Percentiles rank a stretch among this genome's conserved stretches.
phyloP scores from a whole-genome alignment of 352 stramenopile species.

The Pythium rhizo-oryzae region DNA sequence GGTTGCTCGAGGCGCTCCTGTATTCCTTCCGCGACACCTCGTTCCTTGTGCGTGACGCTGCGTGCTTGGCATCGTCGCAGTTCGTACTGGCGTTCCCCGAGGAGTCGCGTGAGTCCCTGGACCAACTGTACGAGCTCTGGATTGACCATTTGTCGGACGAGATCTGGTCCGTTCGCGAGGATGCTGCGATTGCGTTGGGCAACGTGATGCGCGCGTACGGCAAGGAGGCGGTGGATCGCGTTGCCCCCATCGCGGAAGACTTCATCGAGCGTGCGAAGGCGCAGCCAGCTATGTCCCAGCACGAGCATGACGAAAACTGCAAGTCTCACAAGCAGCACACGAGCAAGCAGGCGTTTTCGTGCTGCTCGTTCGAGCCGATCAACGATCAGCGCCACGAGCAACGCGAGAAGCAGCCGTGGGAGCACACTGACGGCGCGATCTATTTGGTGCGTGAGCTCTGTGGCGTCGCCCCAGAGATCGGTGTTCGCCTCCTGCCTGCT shows the following conservation, averaged over 20 bases:
- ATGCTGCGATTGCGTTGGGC: conserved; percentile 94
- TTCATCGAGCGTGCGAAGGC: conserved; percentile 88
- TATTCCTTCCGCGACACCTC: conserved; percentile 97
- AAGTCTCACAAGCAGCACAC: conserved; percentile 92
- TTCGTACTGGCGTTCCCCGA: conserved; percentile 84
- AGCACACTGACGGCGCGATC: conserved; percentile 95
- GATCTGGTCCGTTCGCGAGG: conserved; percentile 97
- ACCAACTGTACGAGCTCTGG: conserved; percentile 90
- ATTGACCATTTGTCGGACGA: conserved; percentile 96
- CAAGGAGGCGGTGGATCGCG: conserved; percentile 71
- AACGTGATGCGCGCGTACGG: conserved; percentile 94
- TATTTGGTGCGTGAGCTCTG: conserved; percentile 96
- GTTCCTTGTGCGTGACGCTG: conserved; percentile 96
- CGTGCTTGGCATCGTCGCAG: conserved; percentile 89
- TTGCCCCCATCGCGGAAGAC: conserved; percentile 67
- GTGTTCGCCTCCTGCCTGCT: conserved; percentile 50
- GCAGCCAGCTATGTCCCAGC: conserved; percentile 92
- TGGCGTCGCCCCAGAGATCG: conserved; percentile 51
- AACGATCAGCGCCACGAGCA: conserved; percentile 85
- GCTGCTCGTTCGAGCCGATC: conserved; percentile 95
- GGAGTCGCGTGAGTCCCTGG: conserved; percentile 87
- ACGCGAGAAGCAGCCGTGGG: conserved; percentile 93
- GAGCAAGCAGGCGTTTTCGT: conserved; percentile 94
- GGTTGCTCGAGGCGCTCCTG: conserved; percentile 86
- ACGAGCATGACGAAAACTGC: conserved; percentile 92